These are phyloP conservation scores for Zygnema circumcarinatum DNA, from an alignment of 139 green algal genomes.

Conservation along the genomic window DNA sequence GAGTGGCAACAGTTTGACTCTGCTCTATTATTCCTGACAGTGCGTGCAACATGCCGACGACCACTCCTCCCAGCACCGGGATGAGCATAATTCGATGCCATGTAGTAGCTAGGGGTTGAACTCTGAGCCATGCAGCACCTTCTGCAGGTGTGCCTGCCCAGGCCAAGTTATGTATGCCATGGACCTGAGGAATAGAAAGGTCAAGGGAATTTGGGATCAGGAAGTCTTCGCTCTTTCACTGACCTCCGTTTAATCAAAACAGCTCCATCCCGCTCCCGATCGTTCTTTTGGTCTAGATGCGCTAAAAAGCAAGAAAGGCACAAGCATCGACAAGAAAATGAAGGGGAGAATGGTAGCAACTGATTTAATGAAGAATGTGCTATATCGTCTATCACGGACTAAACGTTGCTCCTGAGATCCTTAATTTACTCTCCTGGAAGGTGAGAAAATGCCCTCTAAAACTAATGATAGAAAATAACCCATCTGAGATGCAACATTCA, in stretches of 20 bases:
- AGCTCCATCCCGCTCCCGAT: neutral
- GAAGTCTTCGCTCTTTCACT: neutral
- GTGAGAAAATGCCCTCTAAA: no score
- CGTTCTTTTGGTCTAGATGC: neutral
- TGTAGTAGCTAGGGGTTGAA: slow-evolving; percentile 40
- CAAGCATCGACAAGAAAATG: no score
- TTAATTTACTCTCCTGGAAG: no score
- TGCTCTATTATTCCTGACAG: slow-evolving; percentile 59
- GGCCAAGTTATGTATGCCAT: slow-evolving; percentile 51
- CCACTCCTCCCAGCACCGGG: slow-evolving; percentile 50
- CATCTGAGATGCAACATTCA: no score
- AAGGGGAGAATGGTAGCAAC: no score
- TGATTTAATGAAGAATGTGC: no score
- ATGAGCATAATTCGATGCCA: slow-evolving; percentile 62
- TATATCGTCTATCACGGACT: no score
- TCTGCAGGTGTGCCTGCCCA: slow-evolving; percentile 54
- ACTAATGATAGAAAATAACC: no score
- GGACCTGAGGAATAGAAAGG: slow-evolving; percentile 57
- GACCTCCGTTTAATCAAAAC: neutral
- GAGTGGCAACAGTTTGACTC: neutral
- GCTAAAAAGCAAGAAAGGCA: no score
- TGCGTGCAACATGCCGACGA: slow-evolving; percentile 58
- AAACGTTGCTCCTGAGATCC: no score
- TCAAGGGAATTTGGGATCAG: slow-evolving; percentile 2
- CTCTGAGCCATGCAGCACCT: slow-evolving; percentile 50